These are phyloP conservation scores for Tuber aestivum DNA, from an alignment of 495 filamentous ascomycete species.

Conservation along the genomic window DNA sequence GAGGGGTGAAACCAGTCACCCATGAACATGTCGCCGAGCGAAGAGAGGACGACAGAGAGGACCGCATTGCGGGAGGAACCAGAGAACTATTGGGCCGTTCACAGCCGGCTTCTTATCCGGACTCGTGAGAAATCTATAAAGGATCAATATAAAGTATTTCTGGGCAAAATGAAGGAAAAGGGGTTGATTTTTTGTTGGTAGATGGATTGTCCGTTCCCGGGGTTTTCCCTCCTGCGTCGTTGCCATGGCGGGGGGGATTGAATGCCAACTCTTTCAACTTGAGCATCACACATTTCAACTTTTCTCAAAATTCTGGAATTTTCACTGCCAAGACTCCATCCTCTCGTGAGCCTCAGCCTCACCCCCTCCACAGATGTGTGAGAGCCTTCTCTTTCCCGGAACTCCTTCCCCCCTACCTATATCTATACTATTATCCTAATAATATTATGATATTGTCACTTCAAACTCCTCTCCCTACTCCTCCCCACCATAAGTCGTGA, in stretches of 20 bases:
- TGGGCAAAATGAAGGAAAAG: not conserved
- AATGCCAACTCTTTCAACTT: not conserved
- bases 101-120: not conserved
- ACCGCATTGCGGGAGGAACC: not conserved
- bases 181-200: not conserved
- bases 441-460: not conserved
- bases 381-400: not conserved
- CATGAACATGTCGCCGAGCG: not conserved
- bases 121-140: not conserved
- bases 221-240: not conserved
- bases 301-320: not conserved
- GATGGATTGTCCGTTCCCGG: not conserved
- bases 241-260: not conserved
- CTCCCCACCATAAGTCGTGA: not conserved
- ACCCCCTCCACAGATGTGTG: not conserved
- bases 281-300: not conserved
- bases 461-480: not conserved
- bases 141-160: not conserved
- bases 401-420: not conserved
- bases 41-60: constrained; percentile 1
- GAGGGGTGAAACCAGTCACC: not conserved
- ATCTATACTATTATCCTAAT: not conserved
- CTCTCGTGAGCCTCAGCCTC: not conserved
- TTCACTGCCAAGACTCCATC: not conserved
- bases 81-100: not conserved